Base-by-base conservation (phyloP, 371 early-diverging fungal genomes). In the Massospora cicadina region DNA sequence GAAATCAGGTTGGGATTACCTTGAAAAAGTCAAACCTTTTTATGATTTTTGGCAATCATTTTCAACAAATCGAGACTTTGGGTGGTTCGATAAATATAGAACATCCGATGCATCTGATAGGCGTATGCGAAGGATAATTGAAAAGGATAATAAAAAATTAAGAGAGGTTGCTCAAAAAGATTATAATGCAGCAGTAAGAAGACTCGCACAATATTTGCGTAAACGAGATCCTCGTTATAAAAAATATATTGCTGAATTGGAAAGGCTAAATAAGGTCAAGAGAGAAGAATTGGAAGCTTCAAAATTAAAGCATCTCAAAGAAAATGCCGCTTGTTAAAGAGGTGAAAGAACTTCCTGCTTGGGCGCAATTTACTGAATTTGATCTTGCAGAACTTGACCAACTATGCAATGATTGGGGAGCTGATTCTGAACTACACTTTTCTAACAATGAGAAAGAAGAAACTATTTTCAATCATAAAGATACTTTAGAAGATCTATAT, bases 71-170 rank as follows among this genome's bases (percentile, higher is more conserved):
- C 91, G 91, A 71, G 82, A 86, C 5, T 98, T 96, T 70, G 76
- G 79, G 26, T 94, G 94, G 95, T 78, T 77, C 64, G 98, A 98
- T 71, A 85, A 90, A 68, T 90, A 83, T 76, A 74, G 85, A 3
- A 75, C 90, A 1, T 75, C 85, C 0, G 90, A 93, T 66, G 83
- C 90, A 63, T 87, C 86, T 1, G 91, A 90, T 71, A 81, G 98
- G 30, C 69, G 75, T 54, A 75, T 88, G 2, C 82, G 90, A 10
- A 74, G 95, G 57, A 73, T 79, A 13, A 91, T 94, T 90, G 95
- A 95, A 68, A 88, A 88, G 68, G 91, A 95, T 64, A 96, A 96
- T 74, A 81, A 82, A 69, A 88, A 87, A 68, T 74, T 81, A n/a
- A 74, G 95, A 32, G 90, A 90, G n/a, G 68, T 73, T 2, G 93